Percentiles rank a stretch among this genome's conserved stretches.
Evolutionary conservation across 805 yeast genomes (phyloP).

Genomic region (Metschnikowia matae): DNA sequence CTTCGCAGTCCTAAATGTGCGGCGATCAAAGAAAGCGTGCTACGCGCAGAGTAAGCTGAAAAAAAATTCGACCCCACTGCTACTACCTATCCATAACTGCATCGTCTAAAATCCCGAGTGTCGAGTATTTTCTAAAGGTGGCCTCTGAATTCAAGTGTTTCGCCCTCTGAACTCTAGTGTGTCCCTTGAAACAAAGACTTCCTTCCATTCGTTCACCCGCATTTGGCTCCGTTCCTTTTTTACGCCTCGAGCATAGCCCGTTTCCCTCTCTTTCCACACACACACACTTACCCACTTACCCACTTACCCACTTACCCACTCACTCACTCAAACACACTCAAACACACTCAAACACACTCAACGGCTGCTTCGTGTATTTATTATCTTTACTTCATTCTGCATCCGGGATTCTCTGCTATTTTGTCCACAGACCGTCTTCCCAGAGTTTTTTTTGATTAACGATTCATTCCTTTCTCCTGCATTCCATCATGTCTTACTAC

Average conservation of each 20-base stretch:
- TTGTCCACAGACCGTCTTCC: neutral
- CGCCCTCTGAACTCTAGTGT: too few relatives aligned
- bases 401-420: neutral
- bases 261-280: too few relatives aligned
- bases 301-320: too few relatives aligned
- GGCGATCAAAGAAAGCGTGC: conserved; percentile 3
- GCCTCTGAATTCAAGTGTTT: too few relatives aligned
- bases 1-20: conserved; percentile 4
- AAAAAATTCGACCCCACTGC: conserved; percentile 5
- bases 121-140: too few relatives aligned
- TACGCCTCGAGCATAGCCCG: neutral
- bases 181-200: neutral
- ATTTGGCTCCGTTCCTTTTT: neutral
- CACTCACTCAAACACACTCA: too few relatives aligned
- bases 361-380: neutral
- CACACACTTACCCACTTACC: too few relatives aligned
- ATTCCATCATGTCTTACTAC: conserved; percentile 35
- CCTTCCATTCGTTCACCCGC: neutral
- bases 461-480: conserved; percentile 6
- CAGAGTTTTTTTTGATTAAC: neutral
- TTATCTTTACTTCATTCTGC: conserved; percentile 10
- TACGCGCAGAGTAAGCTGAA: conserved; percentile 5
- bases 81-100: neutral
- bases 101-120: neutral
- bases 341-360: too few relatives aligned